Percentiles rank a stretch among this genome's conserved stretches.
Conservation (phyloP, 192 early-diverging fungal genomes). For the Podila epigama region DNA sequence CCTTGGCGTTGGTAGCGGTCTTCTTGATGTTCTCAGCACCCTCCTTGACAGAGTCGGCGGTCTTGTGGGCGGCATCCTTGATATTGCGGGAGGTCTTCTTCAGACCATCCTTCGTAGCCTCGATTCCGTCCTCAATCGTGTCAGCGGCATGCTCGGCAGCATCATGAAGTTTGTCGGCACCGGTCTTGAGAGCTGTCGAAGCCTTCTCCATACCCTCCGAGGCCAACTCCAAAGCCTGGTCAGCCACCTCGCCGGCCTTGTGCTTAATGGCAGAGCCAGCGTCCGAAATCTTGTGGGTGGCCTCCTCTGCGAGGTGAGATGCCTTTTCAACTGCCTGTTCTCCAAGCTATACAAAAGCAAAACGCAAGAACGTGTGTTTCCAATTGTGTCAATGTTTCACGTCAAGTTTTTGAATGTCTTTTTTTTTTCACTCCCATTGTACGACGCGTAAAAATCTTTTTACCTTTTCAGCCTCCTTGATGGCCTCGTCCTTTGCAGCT, state of each 20-base stretch:
- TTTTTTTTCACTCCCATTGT: too few species aligned
- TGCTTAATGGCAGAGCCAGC: conserved; percentile 17
- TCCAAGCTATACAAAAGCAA: conserved; percentile 12
- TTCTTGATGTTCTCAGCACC: neutral
- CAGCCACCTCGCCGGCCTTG: conserved; percentile 28
- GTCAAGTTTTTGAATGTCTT: too few species aligned
- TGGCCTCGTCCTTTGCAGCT: conserved; percentile 27
- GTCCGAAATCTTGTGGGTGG: conserved; percentile 4
- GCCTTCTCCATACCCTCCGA: conserved; percentile 33
- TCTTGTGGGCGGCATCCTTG: neutral
- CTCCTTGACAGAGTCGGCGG: neutral
- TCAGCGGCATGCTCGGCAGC: neutral
- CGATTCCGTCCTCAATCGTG: conserved; percentile 15
- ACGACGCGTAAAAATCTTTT: too few species aligned
- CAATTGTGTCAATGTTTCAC: too few species aligned
- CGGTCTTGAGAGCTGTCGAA: conserved; percentile 11
- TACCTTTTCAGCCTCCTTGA: conserved; percentile 46
- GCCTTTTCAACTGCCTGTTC: conserved; percentile 36
- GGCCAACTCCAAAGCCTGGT: conserved; percentile 27
- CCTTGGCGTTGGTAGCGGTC: neutral
- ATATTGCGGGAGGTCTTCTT: conserved; percentile 8
- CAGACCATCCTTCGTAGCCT: conserved; percentile 7
- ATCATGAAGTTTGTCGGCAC: conserved; percentile 9
- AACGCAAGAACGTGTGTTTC: neutral
- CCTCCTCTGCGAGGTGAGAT: conserved; percentile 11